A percentile compares a stretch with the other conserved stretches of the same genome.
These are phyloP conservation scores for Trebouxia sp. DNA, from an alignment of 139 green algal species.

Conservation along the genomic window DNA sequence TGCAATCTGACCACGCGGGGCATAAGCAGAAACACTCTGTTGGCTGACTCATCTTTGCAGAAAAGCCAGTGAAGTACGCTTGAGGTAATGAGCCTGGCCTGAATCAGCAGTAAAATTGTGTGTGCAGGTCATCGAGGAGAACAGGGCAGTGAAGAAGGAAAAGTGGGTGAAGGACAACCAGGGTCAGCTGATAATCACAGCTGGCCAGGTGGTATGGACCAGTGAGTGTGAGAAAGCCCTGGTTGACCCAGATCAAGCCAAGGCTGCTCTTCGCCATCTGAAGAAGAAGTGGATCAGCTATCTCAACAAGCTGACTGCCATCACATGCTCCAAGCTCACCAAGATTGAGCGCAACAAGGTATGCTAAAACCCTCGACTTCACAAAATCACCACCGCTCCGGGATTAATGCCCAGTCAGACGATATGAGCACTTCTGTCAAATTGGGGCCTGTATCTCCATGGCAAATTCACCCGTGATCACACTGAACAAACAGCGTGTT, in stretches of 20 bases:
- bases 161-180: conserved; percentile 88
- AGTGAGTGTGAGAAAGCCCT: conserved; percentile 85
- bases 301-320: conserved; percentile 80
- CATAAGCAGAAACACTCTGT: too few species aligned
- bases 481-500: too few species aligned
- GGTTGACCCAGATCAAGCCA: conserved; percentile 60
- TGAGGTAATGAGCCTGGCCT: neutral
- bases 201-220: conserved; percentile 89
- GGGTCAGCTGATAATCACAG: conserved; percentile 86
- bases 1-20: too few species aligned
- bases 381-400: too few species aligned
- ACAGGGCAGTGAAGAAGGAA: conserved; percentile 81
- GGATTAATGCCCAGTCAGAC: too few species aligned
- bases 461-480: too few species aligned
- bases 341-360: conserved; percentile 88
- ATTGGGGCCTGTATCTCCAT: too few species aligned
- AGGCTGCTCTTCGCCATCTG: conserved; percentile 67
- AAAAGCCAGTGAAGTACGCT: too few species aligned
- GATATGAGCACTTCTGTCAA: too few species aligned
- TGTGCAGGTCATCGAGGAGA: conserved; percentile 60
- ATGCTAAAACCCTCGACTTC: too few species aligned
- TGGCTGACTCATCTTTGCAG: too few species aligned
- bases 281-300: conserved; percentile 88
- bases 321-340: conserved; percentile 79
- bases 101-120: neutral